Evolutionary conservation across 108 stramenopile genomes (phyloP).

Genomic region (Bacterosira constricta): DNA sequence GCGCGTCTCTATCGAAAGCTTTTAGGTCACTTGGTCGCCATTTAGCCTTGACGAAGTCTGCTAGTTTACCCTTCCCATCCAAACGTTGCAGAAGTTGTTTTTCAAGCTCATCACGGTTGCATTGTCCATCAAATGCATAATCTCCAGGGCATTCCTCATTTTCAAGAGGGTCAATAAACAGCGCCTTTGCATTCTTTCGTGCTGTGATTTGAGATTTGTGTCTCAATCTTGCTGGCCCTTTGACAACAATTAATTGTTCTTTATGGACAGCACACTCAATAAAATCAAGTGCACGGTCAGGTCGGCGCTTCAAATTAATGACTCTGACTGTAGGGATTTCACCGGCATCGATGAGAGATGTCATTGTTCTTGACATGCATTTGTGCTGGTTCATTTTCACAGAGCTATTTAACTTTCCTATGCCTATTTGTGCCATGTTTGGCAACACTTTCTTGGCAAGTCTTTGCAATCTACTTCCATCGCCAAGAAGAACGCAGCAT

Average conservation of each 20-base stretch:
- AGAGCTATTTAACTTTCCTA: not conserved
- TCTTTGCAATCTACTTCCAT: constrained; percentile 18
- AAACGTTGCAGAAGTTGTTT: constrained; percentile 21
- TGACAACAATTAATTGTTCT: constrained; percentile 55
- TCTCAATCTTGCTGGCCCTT: constrained; percentile 48
- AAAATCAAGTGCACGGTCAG: constrained; percentile 64
- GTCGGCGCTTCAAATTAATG: constrained; percentile 72
- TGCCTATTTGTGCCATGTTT: not conserved
- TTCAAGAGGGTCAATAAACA: not conserved
- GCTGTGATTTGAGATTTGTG: not conserved
- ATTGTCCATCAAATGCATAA: constrained; percentile 74
- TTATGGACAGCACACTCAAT: constrained; percentile 54
- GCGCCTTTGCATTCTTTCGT: not conserved
- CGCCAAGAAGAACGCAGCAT: constrained; percentile 49
- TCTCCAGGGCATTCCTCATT: constrained; percentile 47
- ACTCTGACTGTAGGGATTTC: constrained; percentile 57
- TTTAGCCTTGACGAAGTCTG: constrained; percentile 53
- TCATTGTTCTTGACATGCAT: constrained; percentile 23
- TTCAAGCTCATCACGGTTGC: constrained; percentile 41
- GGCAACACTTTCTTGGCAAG: constrained; percentile 32
- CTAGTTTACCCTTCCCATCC: constrained; percentile 39
- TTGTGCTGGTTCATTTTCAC: not conserved
- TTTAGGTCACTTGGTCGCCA: constrained; percentile 81
- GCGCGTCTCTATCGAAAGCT: constrained; percentile 76
- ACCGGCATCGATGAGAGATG: constrained; percentile 31